phyloP scores from a whole-genome alignment of 345 rosid species.

The Ailanthus altissimus region DNA sequence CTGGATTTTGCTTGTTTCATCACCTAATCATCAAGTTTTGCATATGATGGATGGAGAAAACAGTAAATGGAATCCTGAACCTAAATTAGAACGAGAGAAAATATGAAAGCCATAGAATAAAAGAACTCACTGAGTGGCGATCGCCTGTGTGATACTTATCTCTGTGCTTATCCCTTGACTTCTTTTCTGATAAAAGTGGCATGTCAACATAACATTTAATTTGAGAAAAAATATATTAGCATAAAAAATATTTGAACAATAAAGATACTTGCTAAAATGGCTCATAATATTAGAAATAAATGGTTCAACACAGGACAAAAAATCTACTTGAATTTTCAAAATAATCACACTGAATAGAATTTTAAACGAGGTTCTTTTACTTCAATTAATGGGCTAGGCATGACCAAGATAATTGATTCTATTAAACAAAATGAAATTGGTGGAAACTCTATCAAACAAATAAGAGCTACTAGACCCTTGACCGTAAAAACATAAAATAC shows the following conservation, averaged over 20 bases:
- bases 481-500: too few species aligned
- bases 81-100: slow-evolving; percentile 5
- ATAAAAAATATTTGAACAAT: neutral
- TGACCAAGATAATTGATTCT: too few species aligned
- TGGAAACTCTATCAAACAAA: too few species aligned
- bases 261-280: neutral
- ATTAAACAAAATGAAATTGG: too few species aligned
- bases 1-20: neutral
- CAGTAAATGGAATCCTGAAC: neutral
- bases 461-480: too few species aligned
- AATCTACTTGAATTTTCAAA: neutral
- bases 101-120: slow-evolving; percentile 16
- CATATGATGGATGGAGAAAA: neutral
- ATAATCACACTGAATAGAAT: neutral
- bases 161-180: slow-evolving; percentile 63
- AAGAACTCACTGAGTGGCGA: slow-evolving; percentile 43
- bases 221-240: slow-evolving; percentile 9
- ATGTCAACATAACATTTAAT: slow-evolving; percentile 27
- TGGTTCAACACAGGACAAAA: neutral
- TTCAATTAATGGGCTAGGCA: too few species aligned
- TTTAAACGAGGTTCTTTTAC: too few species aligned
- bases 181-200: slow-evolving; percentile 61
- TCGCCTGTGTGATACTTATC: slow-evolving; percentile 51
- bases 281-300: neutral
- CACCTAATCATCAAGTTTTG: neutral